Evolutionary conservation across 139 green algal species (phyloP).

Genomic region (Tetraselmis striata): DNA sequence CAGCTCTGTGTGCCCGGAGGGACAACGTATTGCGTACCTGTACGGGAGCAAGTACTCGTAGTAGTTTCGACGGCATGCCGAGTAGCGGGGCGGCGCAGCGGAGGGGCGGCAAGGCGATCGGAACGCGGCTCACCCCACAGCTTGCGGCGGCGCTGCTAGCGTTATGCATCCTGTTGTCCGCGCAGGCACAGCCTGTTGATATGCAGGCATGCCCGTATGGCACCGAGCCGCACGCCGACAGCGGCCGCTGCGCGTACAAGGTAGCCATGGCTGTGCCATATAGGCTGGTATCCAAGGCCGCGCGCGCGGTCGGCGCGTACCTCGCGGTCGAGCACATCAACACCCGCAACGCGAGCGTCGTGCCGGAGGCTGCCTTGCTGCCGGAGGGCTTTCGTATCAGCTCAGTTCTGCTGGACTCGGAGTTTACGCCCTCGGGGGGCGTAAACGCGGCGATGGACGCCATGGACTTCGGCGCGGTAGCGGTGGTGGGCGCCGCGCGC

Average conservation of each 20-base stretch:
- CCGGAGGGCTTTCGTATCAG: neutral
- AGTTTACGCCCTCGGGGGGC: neutral
- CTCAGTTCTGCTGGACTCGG: neutral
- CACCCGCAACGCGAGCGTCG: neutral
- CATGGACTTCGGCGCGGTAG: neutral
- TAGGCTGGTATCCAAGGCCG: neutral
- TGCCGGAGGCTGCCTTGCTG: neutral
- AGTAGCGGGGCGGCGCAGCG: no score
- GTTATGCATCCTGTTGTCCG: no score
- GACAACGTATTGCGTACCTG: neutral
- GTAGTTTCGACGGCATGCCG: no score
- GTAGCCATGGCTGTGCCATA: neutral
- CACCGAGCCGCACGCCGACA: neutral
- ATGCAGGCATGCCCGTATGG: neutral
- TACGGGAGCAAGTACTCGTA: no score
- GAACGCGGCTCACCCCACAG: no score
- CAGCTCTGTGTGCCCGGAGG: neutral
- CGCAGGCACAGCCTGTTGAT: no score
- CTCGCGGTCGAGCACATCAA: slow-evolving; percentile 2
- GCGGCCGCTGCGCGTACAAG: neutral
- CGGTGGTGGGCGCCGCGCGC: neutral
- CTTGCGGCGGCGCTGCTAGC: no score
- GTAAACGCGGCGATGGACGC: neutral
- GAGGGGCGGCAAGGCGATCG: no score
- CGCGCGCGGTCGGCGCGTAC: neutral